phyloP scores from a whole-genome alignment of 2,329 filamentous ascomycete species.

The Colletotrichum scovillei region DNA sequence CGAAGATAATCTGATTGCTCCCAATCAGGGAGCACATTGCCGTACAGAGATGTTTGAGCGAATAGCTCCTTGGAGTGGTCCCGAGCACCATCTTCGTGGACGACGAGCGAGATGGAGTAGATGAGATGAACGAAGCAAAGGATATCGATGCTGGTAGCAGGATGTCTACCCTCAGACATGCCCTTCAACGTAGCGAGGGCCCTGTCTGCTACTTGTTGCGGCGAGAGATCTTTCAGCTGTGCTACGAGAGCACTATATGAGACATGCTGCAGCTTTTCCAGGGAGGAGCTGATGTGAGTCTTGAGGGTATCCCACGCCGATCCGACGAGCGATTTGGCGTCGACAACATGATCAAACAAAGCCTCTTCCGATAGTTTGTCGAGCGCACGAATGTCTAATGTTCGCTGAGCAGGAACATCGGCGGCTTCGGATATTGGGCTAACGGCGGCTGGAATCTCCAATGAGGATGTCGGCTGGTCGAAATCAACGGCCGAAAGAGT shows the following conservation, averaged over 20 bases:
- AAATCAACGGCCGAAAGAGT: slow-evolving; percentile 43
- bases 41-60: slow-evolving; percentile 58
- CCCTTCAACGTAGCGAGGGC: slow-evolving; percentile 55
- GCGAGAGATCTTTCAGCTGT: slow-evolving; percentile 52
- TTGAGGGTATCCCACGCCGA: slow-evolving; percentile 58
- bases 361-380: not conserved
- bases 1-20: slow-evolving; percentile 54
- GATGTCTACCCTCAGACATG: slow-evolving; percentile 51
- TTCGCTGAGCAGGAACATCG: slow-evolving; percentile 48
- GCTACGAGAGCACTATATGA: slow-evolving; percentile 54
- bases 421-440: slow-evolving; percentile 50
- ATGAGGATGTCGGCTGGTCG: slow-evolving; percentile 51
- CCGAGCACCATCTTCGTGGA: slow-evolving; percentile 54
- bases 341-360: slow-evolving; percentile 41
- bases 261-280: slow-evolving; percentile 53
- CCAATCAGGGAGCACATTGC: slow-evolving; percentile 49
- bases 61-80: slow-evolving; percentile 55
- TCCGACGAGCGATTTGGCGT: slow-evolving; percentile 52
- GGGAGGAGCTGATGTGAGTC: slow-evolving; percentile 58
- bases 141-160: slow-evolving; percentile 54
- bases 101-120: slow-evolving; percentile 61
- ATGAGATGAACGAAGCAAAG: slow-evolving; percentile 64
- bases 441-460: slow-evolving; percentile 47
- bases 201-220: slow-evolving; percentile 50
- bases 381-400: slow-evolving; percentile 11